Evolutionary conservation across 805 yeast genomes (phyloP), one percentile per base, ranked within the genome.

Genomic region (Wickerhamiella sorbophila): DNA sequence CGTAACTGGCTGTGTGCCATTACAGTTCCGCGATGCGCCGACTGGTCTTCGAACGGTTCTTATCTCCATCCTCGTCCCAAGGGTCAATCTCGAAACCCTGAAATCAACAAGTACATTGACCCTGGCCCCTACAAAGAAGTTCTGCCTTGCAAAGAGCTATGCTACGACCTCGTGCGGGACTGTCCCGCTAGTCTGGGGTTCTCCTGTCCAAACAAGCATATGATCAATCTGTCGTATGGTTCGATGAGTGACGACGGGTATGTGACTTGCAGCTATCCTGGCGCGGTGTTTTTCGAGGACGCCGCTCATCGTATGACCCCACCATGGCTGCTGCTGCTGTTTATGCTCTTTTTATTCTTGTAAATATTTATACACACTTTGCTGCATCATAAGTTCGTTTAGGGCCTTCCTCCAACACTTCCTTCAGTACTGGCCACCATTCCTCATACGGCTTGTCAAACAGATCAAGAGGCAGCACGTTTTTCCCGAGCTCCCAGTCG

Each of bases 1-100:
- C 75, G 74, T 52, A 69, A 77, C 52, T 88, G 98, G 98, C 67
- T 91, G 16, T 88, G 98, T 61, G 69, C 93, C 0, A 84, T 85
- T 3, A 67, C 85, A 0, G 82, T 88, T 4, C 97, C 97, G 0
- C 65, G 96, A 24, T 88, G 98, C 52, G 67, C 83, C 1, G 75
- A 64, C 38, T 53, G 57, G 55, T 27, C 54, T n/a, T 42, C 46
- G 35, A 41, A 47, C 34, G 54, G 53, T 4, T 26, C 52, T 2
- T 63, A 49, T 32, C 79, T 12, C 48, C 56, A 12, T 55, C 70
- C 52, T 21, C 65, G 93, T 27, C 58, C 61, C 3, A 63, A 63
- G 4, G 67, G 67, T 14, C 57, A 64, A 4, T 77, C 82, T 9
- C 68, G 98, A 47, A 82, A 72, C 51, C 61, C 62, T 4, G 72